Evolutionary conservation across 2,329 filamentous ascomycete genomes (phyloP), one percentile per base, ranked within the genome.

Genomic region (Trichoderma cornu-damae): DNA sequence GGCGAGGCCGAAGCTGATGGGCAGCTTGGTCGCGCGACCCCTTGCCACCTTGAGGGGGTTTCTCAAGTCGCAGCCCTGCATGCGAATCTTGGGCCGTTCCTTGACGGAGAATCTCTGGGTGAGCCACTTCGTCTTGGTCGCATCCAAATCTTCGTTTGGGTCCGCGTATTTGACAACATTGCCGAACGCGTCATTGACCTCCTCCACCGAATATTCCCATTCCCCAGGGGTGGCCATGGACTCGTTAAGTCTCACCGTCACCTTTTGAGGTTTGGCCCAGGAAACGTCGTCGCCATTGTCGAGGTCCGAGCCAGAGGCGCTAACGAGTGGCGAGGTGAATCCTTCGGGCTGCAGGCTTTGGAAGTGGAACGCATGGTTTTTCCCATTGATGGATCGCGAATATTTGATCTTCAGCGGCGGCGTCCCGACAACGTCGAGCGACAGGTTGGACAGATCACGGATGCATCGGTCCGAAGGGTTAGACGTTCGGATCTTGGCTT

Each of bases 401-500:
- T 99, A 99, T 65, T 90, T 89, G 64, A 99, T 89, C 69, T 92
- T 92, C 62, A 99, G 78, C 3, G 94, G 94, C 2, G 95, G 90
- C 0, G 91, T 95, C 16, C 94, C 94, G 62, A 88, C 81, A 3
- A 96, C 90, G 65, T 93, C 85, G 51, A 99, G 77, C 16, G 86
- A 82, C 44, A 97, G 77, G 66, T 96, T 85, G 2, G 94, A 97
- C 34, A 97, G 75, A 64, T 99, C 93, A 53, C 89, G 90, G 53
- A 87, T 84, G 70, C 94, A 99, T 66, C 89, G 88, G 62, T 89
- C 80, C 2, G 78, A 73, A 4, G 81, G 77, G 20, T 82, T 79
- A 6, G 84, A 78, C 1, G 81, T 79, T 61, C 84, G 84, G 26
- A 97, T 85, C 51, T 79, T 79, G 18, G 90, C 94, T 63, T 84